These are phyloP conservation scores for Novymonas esmeraldas DNA, from an alignment of 208 protist species.

Conservation along the genomic window DNA sequence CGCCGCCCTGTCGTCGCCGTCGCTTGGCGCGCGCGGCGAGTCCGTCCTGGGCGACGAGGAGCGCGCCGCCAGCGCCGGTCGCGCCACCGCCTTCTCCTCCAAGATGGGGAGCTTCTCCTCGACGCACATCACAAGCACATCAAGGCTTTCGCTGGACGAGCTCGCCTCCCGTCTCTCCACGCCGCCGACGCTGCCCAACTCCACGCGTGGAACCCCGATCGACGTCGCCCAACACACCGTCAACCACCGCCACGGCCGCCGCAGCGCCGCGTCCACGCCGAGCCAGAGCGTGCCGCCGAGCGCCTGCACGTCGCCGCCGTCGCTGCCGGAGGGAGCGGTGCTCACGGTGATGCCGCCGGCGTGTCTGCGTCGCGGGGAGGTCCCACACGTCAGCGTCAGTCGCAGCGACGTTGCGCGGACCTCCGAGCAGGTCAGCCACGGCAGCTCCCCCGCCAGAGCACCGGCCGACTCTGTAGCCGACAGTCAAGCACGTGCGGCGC, in stretches of 20 bases:
- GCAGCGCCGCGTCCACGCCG: background rate
- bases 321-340: constrained; percentile 5
- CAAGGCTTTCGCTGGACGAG: background rate
- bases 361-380: background rate
- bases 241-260: background rate
- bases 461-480: background rate
- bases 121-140: background rate
- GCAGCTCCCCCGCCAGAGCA: background rate
- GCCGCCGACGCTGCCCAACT: background rate
- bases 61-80: background rate
- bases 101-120: constrained; percentile 1
- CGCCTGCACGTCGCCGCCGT: background rate
- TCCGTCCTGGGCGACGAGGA: background rate
- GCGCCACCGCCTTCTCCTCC: background rate
- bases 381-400: background rate
- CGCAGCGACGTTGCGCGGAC: background rate
- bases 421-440: too few species aligned
- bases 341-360: constrained; percentile 8
- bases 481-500: background rate
- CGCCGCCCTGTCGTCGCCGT: background rate
- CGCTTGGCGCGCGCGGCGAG: background rate
- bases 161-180: background rate
- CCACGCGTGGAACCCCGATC: background rate
- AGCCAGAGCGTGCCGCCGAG: constrained; percentile 3
- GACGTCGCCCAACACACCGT: background rate